phyloP scores from a whole-genome alignment of 495 filamentous ascomycete species.

The Mytilinidion resinicola region DNA sequence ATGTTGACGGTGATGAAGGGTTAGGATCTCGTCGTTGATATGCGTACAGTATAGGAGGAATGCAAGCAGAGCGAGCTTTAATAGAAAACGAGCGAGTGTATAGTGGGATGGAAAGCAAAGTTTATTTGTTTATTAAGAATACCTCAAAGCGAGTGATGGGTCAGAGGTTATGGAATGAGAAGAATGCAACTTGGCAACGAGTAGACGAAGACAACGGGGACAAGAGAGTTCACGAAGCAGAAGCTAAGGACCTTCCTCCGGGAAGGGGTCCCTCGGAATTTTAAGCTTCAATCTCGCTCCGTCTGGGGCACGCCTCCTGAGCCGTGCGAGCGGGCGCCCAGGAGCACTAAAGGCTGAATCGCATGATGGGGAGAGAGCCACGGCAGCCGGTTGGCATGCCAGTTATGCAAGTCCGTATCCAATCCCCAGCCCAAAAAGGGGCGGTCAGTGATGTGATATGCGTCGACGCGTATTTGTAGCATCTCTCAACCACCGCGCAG shows the following conservation, averaged over 20 bases:
- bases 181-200: not conserved
- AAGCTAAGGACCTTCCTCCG: not conserved
- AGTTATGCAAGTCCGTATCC: not conserved
- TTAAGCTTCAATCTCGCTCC: not conserved
- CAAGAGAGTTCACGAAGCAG: not conserved
- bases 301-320: not conserved
- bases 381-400: not conserved
- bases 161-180: slow-evolving; percentile 1
- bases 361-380: not conserved
- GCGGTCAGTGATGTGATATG: not conserved
- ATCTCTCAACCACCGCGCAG: not conserved
- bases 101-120: not conserved
- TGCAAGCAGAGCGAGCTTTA: not conserved
- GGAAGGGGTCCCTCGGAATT: not conserved
- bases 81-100: slow-evolving; percentile 2
- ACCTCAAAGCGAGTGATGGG: slow-evolving; percentile 29
- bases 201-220: not conserved
- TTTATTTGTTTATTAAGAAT: slow-evolving; percentile 4
- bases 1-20: slow-evolving; percentile 17
- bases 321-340: not conserved
- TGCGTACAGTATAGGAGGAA: not conserved
- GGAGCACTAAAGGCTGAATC: not conserved
- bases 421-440: not conserved
- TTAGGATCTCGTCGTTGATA: not conserved
- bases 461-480: not conserved